Percentiles rank a stretch among this genome's conserved stretches.
phyloP scores from a whole-genome alignment of 2,329 filamentous ascomycete genomes.

The Beauveria bassiana region DNA sequence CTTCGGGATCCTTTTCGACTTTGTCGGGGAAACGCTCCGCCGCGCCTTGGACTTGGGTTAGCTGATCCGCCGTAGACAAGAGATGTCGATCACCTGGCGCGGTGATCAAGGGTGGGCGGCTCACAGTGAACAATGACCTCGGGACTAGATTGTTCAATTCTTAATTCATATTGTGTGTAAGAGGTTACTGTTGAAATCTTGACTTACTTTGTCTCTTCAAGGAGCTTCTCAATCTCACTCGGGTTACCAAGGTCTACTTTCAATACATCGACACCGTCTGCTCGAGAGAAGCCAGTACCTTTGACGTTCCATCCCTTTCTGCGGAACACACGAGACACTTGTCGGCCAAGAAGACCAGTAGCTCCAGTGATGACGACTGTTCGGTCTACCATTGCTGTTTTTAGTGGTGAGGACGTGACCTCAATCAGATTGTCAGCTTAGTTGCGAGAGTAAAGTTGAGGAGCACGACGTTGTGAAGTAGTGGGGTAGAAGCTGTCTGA shows the following conservation, averaged over 20 bases:
- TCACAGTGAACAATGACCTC: conserved; percentile 74
- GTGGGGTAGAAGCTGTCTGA: background rate
- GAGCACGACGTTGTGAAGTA: background rate
- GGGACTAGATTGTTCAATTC: conserved; percentile 41
- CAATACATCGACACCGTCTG: conserved; percentile 60
- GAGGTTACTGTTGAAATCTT: background rate
- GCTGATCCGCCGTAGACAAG: background rate
- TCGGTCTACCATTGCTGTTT: conserved; percentile 18
- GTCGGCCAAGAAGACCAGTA: conserved; percentile 73
- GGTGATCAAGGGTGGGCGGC: conserved; percentile 19
- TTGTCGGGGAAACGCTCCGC: conserved; percentile 84
- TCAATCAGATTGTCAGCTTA: background rate
- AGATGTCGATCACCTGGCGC: background rate
- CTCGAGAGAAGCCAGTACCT: conserved; percentile 67
- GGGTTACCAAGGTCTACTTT: conserved; percentile 46
- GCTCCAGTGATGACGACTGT: conserved; percentile 75
- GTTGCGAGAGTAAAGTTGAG: background rate
- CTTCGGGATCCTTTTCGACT: conserved; percentile 71
- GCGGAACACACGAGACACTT: conserved; percentile 66
- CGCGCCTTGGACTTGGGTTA: conserved; percentile 48
- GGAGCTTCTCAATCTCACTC: conserved; percentile 37
- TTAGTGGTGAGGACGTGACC: background rate
- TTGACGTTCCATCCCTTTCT: conserved; percentile 55
- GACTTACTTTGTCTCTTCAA: conserved; percentile 49
- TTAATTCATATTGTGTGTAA: background rate